phyloP scores from a whole-genome alignment of 2,329 filamentous ascomycete species.

The Ciborinia camelliae region DNA sequence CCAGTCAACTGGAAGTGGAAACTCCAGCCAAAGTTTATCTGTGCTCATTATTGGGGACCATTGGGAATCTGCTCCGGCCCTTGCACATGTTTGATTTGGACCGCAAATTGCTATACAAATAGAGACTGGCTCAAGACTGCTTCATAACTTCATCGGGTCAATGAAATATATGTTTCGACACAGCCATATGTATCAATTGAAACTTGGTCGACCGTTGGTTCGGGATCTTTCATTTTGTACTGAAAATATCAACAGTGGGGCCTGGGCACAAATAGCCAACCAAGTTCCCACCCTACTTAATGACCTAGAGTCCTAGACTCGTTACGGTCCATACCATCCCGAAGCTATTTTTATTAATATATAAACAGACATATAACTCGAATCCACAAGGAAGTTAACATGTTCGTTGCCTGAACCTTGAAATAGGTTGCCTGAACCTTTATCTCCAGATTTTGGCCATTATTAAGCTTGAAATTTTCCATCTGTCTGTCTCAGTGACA shows the following conservation, averaged over 20 bases:
- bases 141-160: background rate
- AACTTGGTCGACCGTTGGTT: background rate
- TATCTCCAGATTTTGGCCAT: background rate
- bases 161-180: background rate
- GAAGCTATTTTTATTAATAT: background rate
- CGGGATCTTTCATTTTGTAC: background rate
- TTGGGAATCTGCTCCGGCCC: background rate
- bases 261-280: too few relatives aligned
- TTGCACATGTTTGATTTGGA: constrained; percentile 7
- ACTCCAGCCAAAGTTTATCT: background rate
- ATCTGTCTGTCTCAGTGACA: background rate
- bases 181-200: background rate
- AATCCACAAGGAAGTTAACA: too few relatives aligned
- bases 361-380: background rate
- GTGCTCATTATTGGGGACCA: constrained; percentile 5
- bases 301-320: background rate
- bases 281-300: too few relatives aligned
- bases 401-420: background rate
- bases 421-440: background rate
- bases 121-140: constrained; percentile 1
- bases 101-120: constrained; percentile 6
- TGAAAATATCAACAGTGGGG: background rate
- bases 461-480: background rate
- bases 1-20: background rate
- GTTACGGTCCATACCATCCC: background rate